Evolutionary conservation across 1,284 basidiomycete genomes (phyloP), one percentile per base, ranked within the genome.

Genomic region (Cutaneotrichosporon mucoides): DNA sequence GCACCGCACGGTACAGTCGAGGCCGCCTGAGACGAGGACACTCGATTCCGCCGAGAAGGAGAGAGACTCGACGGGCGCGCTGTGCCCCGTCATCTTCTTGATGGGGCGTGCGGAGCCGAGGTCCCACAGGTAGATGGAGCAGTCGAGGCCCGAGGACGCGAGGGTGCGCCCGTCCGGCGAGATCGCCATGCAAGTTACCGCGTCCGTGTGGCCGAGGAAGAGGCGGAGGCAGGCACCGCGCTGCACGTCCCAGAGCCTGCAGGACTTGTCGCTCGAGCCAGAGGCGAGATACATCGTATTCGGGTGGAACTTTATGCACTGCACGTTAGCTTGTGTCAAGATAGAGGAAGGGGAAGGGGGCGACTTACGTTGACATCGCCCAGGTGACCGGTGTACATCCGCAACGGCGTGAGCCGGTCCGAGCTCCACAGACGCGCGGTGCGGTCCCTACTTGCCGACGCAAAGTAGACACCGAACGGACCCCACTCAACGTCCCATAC

Each of bases 401-500:
- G 82, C 64, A 99, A 75, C 53, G 93, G 90, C 6, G 88, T 86
- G 13, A 87, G 86, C 56, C 93, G 82, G 73, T 99, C 96, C 3
- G 94, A 94, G 37, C 89, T 92, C 96, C 96, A 99, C 46, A 99
- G 82, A 66, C 95, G 84, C 0, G 96, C 96, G 2, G 96, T 97
- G 63, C 91, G 82, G 78, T 99, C 96, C 52, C 95, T 82, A 72
- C 92, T 94, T 5, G 86, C 93, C 10, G 92, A 95, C 0, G 95
- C 95, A 77, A 99, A 99, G 79, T 99, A 98, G n/a, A 95, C 87
- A 5, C 96, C 95, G 80, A 92, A 85, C 7, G 95, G 94, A 66
- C 90, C 93, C 96, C 96, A 99, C 74, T 97, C 88, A 7, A 96
- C 92, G 68, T 98, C 94, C 96, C 96, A 99, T 1, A 99, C 88